Evolutionary conservation across 2,329 filamentous ascomycete genomes (phyloP).

Genomic region (Periconia macrospinosa): DNA sequence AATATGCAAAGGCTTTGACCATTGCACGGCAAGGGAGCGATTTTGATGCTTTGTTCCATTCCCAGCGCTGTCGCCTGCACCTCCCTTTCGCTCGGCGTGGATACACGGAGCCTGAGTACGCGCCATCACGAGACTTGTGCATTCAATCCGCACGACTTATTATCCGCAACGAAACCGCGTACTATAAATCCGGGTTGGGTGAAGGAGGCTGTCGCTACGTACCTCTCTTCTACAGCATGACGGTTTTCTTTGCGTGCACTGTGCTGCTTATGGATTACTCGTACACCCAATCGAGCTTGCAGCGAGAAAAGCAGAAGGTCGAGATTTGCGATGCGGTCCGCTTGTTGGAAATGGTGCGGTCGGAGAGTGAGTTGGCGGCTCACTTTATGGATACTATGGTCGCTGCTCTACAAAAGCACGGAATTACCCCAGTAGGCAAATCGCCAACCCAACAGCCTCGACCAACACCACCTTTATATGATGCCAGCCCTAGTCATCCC

Average conservation of each 20-base stretch:
- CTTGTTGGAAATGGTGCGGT: conserved; percentile 37
- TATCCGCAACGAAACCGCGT: conserved; percentile 22
- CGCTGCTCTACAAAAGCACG: conserved; percentile 29
- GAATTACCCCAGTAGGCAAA: conserved; percentile 10
- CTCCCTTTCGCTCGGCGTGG: conserved; percentile 34
- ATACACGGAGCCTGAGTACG: conserved; percentile 28
- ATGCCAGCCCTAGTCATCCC: background rate
- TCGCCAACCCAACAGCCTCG: background rate
- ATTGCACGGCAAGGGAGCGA: conserved; percentile 39
- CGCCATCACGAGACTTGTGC: conserved; percentile 40
- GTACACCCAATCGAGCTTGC: conserved; percentile 29
- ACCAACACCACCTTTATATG: background rate
- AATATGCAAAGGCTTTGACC: conserved; percentile 5
- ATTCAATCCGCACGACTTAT: conserved; percentile 36
- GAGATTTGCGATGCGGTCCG: conserved; percentile 38
- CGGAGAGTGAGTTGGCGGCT: conserved; percentile 29
- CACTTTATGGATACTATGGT: conserved; percentile 38
- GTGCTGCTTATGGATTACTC: conserved; percentile 45
- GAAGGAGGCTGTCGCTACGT: conserved; percentile 20
- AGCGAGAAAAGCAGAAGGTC: conserved; percentile 26
- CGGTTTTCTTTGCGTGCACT: conserved; percentile 42
- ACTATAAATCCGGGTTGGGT: background rate
- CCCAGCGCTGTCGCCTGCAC: conserved; percentile 42
- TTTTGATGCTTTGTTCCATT: conserved; percentile 36
- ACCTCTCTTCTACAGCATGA: conserved; percentile 18